Conservation (phyloP, 306 rosid genomes). For the Inga oerstediana region DNA sequence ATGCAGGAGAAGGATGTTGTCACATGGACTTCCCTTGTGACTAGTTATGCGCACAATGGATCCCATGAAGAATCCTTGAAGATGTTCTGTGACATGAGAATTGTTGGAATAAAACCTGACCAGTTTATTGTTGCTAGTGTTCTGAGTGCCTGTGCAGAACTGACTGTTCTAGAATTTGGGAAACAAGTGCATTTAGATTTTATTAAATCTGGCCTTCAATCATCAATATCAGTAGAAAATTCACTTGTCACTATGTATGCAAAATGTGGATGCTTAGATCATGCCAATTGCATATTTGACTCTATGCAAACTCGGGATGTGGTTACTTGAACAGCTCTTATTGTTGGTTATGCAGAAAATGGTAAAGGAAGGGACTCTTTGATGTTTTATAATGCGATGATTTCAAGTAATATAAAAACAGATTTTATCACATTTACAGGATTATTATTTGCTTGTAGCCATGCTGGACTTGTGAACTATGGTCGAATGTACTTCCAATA, state of each 20-base stretch:
- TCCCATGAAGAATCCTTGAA: slow-evolving; percentile 65
- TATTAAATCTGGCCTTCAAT: too few relatives aligned
- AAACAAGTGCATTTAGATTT: slow-evolving; percentile 87
- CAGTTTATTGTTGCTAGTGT: slow-evolving; percentile 70
- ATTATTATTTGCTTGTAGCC: slow-evolving; percentile 92
- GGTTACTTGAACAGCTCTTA: too few relatives aligned
- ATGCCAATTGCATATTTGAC: too few relatives aligned
- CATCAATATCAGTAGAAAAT: too few relatives aligned
- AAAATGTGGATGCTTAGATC: too few relatives aligned
- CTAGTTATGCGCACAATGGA: slow-evolving; percentile 77
- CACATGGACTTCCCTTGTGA: slow-evolving; percentile 90
- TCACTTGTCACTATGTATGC: too few relatives aligned
- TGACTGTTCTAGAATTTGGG: slow-evolving; percentile 78
- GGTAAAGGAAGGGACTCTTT: too few relatives aligned
- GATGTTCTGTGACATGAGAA: slow-evolving; percentile 74
- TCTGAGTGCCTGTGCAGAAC: slow-evolving; percentile 81
- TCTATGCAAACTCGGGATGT: too few relatives aligned
- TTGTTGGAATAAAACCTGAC: slow-evolving; percentile 62
- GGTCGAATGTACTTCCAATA: slow-evolving; percentile 63
- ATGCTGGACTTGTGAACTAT: slow-evolving; percentile 75
- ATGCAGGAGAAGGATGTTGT: slow-evolving; percentile 77
- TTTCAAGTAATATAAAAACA: slow-evolving; percentile 67
- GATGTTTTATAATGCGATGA: slow-evolving; percentile 72
- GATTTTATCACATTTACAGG: slow-evolving; percentile 88
- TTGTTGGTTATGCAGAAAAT: too few relatives aligned